Evolutionary conservation across 1,139 yeast genomes (phyloP).

Genomic region (Geotrichum aggregatum): DNA sequence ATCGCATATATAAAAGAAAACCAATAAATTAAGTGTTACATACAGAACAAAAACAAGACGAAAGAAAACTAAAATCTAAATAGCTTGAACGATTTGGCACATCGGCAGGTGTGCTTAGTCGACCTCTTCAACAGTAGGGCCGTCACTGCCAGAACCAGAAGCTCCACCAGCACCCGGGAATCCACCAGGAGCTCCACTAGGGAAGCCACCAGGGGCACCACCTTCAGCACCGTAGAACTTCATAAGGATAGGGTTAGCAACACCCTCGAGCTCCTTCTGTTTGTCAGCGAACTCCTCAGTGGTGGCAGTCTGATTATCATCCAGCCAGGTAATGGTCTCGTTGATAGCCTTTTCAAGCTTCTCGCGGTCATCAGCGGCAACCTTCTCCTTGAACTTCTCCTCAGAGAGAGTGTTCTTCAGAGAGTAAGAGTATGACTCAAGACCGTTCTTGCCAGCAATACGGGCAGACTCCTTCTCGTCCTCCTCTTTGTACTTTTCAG

Average conservation of each 20-base stretch:
- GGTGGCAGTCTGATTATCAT: conserved; percentile 79
- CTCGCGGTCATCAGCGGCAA: conserved; percentile 73
- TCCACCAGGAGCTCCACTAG: conserved; percentile 48
- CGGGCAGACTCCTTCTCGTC: conserved; percentile 80
- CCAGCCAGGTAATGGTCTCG: conserved; percentile 85
- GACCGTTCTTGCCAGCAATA: conserved; percentile 77
- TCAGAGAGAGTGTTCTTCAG: conserved; percentile 79
- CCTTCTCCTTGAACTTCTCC: conserved; percentile 77
- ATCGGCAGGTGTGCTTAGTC: conserved; percentile 64
- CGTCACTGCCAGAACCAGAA: conserved; percentile 40
- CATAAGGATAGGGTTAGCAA: conserved; percentile 91
- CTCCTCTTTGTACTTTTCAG: conserved; percentile 78
- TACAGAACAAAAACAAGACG: background rate
- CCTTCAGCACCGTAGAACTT: conserved; percentile 65
- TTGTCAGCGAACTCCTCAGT: conserved; percentile 82
- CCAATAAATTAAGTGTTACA: too few relatives aligned
- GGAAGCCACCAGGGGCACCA: conserved; percentile 56
- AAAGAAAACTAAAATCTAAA: background rate
- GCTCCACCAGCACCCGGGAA: conserved; percentile 64
- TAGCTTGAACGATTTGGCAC: background rate
- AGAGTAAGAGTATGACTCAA: conserved; percentile 88
- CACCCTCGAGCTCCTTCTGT: conserved; percentile 90
- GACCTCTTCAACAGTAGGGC: conserved; percentile 93
- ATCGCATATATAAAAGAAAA: too few relatives aligned
- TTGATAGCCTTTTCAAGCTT: conserved; percentile 78